Conservation (phyloP, 2,329 filamentous ascomycete species). For the Cercospora beticola region DNA sequence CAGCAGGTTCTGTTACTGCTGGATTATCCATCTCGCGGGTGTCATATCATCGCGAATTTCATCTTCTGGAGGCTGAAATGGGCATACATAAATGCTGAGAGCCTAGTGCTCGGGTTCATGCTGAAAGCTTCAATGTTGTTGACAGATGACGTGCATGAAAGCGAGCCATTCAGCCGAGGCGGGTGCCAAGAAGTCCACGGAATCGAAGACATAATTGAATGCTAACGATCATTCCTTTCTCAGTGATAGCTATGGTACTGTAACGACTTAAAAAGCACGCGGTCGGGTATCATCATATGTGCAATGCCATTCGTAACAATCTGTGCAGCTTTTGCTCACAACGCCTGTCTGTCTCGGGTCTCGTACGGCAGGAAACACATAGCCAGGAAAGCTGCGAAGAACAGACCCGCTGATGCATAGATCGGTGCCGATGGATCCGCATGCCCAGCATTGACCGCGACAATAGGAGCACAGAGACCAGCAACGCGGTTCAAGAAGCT, state of each 20-base stretch:
- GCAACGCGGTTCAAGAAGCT: constrained; percentile 69
- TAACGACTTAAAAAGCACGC: not conserved
- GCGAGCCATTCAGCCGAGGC: not conserved
- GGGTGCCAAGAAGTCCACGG: not conserved
- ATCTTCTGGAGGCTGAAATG: not conserved
- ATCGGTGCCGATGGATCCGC: constrained; percentile 45
- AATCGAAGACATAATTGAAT: not conserved
- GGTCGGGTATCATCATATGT: not conserved
- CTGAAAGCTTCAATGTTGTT: not conserved
- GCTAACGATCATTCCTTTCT: not conserved
- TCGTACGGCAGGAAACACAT: constrained; percentile 47
- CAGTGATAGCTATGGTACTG: not conserved
- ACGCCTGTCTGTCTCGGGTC: constrained; percentile 44
- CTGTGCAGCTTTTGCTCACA: constrained; percentile 32
- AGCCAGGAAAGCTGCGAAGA: constrained; percentile 45
- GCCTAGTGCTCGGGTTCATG: not conserved
- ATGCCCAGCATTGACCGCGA: constrained; percentile 53
- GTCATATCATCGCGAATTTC: not conserved
- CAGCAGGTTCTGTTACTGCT: not conserved
- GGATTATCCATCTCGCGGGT: constrained; percentile 11
- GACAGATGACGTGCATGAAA: not conserved
- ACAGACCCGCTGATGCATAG: constrained; percentile 45
- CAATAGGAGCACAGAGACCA: constrained; percentile 66
- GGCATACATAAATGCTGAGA: not conserved
- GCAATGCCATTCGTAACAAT: not conserved